These are phyloP conservation scores for Tephrocybe sp. DNA, from an alignment of 768 basidiomycete genomes.

Conservation along the genomic window DNA sequence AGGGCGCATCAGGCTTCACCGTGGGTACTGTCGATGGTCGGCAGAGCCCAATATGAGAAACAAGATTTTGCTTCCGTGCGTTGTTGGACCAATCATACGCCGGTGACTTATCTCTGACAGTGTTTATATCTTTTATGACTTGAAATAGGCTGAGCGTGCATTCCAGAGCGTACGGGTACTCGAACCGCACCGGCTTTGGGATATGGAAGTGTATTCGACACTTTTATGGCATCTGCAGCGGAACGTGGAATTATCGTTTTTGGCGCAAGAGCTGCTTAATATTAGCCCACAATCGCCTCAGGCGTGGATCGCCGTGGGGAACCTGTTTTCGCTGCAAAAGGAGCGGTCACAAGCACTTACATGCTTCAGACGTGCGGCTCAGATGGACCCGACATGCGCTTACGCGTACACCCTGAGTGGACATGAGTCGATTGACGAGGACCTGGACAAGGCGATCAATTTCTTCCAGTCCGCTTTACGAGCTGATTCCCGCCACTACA, in stretches of 20 bases:
- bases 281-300: slow-evolving; percentile 81
- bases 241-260: slow-evolving; percentile 80
- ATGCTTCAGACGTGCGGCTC: slow-evolving; percentile 89
- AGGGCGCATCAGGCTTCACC: slow-evolving; percentile 68
- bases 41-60: slow-evolving; percentile 85
- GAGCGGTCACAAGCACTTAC: slow-evolving; percentile 90
- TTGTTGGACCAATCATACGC: slow-evolving; percentile 20
- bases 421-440: slow-evolving; percentile 95
- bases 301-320: slow-evolving; percentile 96
- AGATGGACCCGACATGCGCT: slow-evolving; percentile 86
- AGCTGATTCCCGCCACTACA: slow-evolving; percentile 91
- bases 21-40: slow-evolving; percentile 79
- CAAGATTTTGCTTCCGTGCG: slow-evolving; percentile 86
- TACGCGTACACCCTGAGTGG: slow-evolving; percentile 97
- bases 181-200: slow-evolving; percentile 86
- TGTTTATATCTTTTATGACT: slow-evolving; percentile 16
- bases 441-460: slow-evolving; percentile 85
- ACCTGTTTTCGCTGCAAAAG: slow-evolving; percentile 92
- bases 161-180: slow-evolving; percentile 78
- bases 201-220: slow-evolving; percentile 97
- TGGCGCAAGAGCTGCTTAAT: slow-evolving; percentile 88
- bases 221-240: slow-evolving; percentile 92
- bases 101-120: slow-evolving; percentile 25
- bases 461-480: slow-evolving; percentile 92
- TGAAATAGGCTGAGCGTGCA: slow-evolving; percentile 77